phyloP scores from a whole-genome alignment of 1,139 yeast species.

The Casaregolazyma suthepensis region DNA sequence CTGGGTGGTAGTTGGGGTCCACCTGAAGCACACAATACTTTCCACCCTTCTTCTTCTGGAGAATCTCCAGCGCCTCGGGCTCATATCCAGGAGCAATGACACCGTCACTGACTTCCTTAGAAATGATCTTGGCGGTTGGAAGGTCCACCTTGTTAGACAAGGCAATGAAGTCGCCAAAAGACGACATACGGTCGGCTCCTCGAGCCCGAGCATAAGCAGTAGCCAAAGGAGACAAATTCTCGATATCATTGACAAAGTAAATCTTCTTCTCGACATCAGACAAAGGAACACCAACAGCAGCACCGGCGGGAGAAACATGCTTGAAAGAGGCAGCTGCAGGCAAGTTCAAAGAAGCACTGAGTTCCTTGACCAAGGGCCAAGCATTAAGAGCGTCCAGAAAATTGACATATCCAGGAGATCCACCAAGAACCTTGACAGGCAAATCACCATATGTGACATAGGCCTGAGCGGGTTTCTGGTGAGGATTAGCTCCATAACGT shows the following conservation, averaged over 20 bases:
- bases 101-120: conserved; percentile 97
- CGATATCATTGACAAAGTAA: conserved; percentile 91
- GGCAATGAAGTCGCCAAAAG: conserved; percentile 98
- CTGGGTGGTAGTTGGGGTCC: conserved; percentile 90
- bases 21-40: conserved; percentile 94
- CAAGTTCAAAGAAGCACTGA: conserved; percentile 84
- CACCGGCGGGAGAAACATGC: conserved; percentile 99
- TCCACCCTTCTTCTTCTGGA: conserved; percentile 91
- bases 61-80: conserved; percentile 82
- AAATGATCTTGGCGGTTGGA: conserved; percentile 94
- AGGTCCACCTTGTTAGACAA: conserved; percentile 91
- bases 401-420: conserved; percentile 97
- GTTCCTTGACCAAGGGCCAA: conserved; percentile 97
- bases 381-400: conserved; percentile 93
- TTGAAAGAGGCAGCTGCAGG: conserved; percentile 99
- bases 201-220: conserved; percentile 98
- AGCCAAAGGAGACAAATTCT: conserved; percentile 92
- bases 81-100: conserved; percentile 97
- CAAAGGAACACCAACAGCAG: conserved; percentile 92
- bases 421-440: conserved; percentile 89
- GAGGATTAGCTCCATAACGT: conserved; percentile 98
- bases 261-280: conserved; percentile 87
- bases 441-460: conserved; percentile 77
- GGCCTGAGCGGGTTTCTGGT: conserved; percentile 98
- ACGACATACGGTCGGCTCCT: conserved; percentile 99